phyloP scores from a whole-genome alignment of 805 yeast genomes.

The Monosporozyma aquatica region DNA sequence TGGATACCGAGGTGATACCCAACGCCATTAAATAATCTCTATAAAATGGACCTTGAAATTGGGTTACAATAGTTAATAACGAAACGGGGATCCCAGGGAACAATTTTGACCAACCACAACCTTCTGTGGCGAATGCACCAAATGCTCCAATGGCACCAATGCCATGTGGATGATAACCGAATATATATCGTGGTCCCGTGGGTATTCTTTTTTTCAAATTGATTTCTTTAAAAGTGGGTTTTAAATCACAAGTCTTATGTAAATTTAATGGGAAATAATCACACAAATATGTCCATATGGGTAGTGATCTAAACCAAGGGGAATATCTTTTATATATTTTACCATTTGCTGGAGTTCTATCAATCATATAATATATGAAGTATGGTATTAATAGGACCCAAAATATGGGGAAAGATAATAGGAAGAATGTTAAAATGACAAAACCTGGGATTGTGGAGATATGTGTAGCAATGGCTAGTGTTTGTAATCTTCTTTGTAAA shows the following conservation, averaged over 20 bases:
- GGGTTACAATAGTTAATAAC: slow-evolving; percentile 71
- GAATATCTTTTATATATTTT: slow-evolving; percentile 50
- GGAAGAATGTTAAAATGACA: slow-evolving; percentile 43
- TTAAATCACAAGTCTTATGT: slow-evolving; percentile 57
- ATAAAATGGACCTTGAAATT: slow-evolving; percentile 75
- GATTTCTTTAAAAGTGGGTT: slow-evolving; percentile 63
- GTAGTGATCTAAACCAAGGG: slow-evolving; percentile 43
- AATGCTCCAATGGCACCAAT: slow-evolving; percentile 87
- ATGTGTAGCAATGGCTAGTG: slow-evolving; percentile 65
- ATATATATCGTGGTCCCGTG: slow-evolving; percentile 69
- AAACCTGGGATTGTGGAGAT: slow-evolving; percentile 51
- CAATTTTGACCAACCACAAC: slow-evolving; percentile 52
- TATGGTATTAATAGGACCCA: slow-evolving; percentile 69
- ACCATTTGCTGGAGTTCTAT: slow-evolving; percentile 71
- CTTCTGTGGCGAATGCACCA: slow-evolving; percentile 77
- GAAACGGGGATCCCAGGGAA: slow-evolving; percentile 83
- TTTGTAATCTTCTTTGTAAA: slow-evolving; percentile 48
- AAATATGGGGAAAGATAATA: slow-evolving; percentile 48
- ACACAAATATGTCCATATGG: slow-evolving; percentile 63
- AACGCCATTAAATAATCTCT: slow-evolving; percentile 75
- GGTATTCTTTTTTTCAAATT: slow-evolving; percentile 26
- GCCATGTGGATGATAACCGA: slow-evolving; percentile 96
- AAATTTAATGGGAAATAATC: slow-evolving; percentile 72
- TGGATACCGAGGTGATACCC: slow-evolving; percentile 81
- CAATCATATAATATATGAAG: slow-evolving; percentile 45